Conservation (phyloP, 768 basidiomycete genomes). For the Pulveroboletus sp. region DNA sequence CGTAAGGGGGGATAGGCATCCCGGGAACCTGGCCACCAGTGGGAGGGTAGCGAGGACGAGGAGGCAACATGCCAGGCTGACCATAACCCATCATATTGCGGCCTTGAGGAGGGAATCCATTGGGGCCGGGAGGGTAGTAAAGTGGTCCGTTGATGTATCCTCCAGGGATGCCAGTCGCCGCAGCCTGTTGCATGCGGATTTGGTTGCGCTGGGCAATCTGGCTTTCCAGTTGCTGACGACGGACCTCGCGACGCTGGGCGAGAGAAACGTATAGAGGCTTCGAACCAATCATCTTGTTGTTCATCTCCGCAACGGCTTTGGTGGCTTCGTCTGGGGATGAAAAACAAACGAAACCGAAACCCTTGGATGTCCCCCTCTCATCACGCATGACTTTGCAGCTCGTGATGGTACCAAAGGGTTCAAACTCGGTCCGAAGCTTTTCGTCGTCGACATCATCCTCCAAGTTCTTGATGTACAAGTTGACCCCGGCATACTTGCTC, state of each 20-base stretch:
- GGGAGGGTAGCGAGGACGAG: slow-evolving; percentile 80
- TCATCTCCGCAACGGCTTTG: slow-evolving; percentile 99
- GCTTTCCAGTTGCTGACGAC: slow-evolving; percentile 96
- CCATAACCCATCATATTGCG: slow-evolving; percentile 74
- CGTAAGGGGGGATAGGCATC: slow-evolving; percentile 76
- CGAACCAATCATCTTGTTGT: slow-evolving; percentile 99
- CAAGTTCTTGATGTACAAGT: slow-evolving; percentile 99
- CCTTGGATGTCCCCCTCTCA: slow-evolving; percentile 88
- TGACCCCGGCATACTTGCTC: slow-evolving; percentile 98
- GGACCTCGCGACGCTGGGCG: slow-evolving; percentile 96
- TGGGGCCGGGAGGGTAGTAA: slow-evolving; percentile 75
- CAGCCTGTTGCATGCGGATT: slow-evolving; percentile 94
- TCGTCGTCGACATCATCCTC: slow-evolving; percentile 98
- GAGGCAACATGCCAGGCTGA: slow-evolving; percentile 84
- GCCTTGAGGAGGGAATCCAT: slow-evolving; percentile 66
- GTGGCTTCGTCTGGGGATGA: slow-evolving; percentile 97
- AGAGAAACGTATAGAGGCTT: slow-evolving; percentile 99
- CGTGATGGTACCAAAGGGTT: slow-evolving; percentile 94
- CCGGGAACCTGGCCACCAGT: slow-evolving; percentile 65
- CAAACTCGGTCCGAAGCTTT: slow-evolving; percentile 93
- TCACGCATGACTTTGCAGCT: slow-evolving; percentile 99
- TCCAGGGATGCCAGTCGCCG: slow-evolving; percentile 75
- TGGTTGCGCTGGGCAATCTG: slow-evolving; percentile 97
- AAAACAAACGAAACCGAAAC: slow-evolving; percentile 99
- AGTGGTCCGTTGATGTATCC: slow-evolving; percentile 45